Evolutionary conservation across 306 rosid genomes (phyloP).

Genomic region (Myrica gale): DNA sequence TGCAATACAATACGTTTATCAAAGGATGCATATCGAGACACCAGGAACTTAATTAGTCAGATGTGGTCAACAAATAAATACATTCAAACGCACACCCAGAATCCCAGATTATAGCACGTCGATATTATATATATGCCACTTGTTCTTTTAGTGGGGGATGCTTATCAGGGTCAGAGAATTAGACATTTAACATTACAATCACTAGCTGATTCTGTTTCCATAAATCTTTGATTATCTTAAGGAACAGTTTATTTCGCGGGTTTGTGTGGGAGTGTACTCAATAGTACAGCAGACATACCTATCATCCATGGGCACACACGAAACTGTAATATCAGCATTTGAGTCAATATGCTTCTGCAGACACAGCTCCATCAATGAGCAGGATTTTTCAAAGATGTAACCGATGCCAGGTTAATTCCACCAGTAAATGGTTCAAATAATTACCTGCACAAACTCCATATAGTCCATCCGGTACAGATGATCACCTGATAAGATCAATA

Average conservation of each 20-base stretch:
- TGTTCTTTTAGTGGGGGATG: background rate
- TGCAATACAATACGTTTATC: constrained; percentile 30
- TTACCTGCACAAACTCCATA: constrained; percentile 79
- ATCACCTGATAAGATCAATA: constrained; percentile 86
- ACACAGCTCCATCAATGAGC: constrained; percentile 14
- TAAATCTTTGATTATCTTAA: background rate
- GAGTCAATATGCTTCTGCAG: constrained; percentile 85
- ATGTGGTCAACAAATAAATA: background rate
- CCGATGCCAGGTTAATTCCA: background rate
- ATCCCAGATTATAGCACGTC: background rate
- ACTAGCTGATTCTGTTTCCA: background rate
- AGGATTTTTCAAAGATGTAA: constrained; percentile 12
- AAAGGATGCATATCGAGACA: background rate
- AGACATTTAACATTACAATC: background rate
- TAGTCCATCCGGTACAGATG: constrained; percentile 94
- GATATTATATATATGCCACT: background rate
- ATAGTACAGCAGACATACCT: constrained; percentile 39
- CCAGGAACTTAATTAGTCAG: background rate
- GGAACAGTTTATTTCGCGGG: background rate
- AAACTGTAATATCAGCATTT: constrained; percentile 90
- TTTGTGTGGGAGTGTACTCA: background rate
- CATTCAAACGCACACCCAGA: too few relatives aligned
- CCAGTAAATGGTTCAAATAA: constrained; percentile 1
- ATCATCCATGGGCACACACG: constrained; percentile 89
- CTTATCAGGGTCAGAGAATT: background rate